A percentile compares a stretch with the other conserved stretches of the same genome.
Conservation (phyloP, 2,329 filamentous ascomycete genomes). For the Colletotrichum gloeosporioides region DNA sequence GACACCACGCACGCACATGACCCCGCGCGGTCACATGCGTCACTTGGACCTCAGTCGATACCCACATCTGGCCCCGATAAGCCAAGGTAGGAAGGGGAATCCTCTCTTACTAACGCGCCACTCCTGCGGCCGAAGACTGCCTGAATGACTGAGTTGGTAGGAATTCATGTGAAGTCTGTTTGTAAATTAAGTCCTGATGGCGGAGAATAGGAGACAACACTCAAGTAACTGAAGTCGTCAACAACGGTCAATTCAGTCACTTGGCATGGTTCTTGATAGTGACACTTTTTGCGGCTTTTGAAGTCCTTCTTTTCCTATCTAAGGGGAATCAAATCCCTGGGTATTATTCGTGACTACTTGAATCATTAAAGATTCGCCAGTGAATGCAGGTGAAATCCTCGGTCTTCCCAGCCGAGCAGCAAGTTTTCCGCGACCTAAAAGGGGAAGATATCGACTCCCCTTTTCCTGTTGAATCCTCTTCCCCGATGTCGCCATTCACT, state of each 20-base stretch:
- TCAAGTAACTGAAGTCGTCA: not conserved
- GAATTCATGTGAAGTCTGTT: not conserved
- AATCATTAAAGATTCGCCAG: not conserved
- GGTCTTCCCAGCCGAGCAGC: not conserved
- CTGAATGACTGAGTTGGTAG: not conserved
- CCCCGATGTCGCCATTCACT: not conserved
- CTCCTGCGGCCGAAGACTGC: not conserved
- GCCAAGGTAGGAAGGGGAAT: not conserved
- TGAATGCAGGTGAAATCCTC: not conserved
- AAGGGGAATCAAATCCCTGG: not conserved
- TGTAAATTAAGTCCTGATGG: not conserved
- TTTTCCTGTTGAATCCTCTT: not conserved
- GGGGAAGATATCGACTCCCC: not conserved
- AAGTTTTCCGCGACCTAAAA: not conserved
- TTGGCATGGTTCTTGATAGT: not conserved
- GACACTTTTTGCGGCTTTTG: not conserved
- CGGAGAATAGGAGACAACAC: not conserved
- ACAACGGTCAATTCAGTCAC: not conserved
- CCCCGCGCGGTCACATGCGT: conserved; percentile 11
- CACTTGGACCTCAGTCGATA: not conserved
- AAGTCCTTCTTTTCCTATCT: not conserved
- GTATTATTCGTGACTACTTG: not conserved
- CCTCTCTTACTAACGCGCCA: not conserved
- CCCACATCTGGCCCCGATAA: not conserved
- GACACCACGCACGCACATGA: not conserved